These are phyloP conservation scores for Coemansia sp. DNA, from an alignment of 192 early-diverging fungal genomes.

Conservation along the genomic window DNA sequence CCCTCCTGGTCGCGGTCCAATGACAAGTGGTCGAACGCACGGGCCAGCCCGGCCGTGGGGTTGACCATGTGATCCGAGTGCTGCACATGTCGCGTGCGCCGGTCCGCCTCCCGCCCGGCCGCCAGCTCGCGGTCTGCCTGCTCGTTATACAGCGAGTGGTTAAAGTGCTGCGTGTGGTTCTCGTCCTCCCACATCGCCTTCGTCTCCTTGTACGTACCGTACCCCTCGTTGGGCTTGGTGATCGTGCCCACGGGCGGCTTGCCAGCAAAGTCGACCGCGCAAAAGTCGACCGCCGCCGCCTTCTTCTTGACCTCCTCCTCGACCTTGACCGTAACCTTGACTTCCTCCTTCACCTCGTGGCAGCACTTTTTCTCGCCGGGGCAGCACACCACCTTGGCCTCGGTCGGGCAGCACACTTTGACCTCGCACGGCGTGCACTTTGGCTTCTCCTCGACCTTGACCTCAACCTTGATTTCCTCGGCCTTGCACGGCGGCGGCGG, in stretches of 20 bases:
- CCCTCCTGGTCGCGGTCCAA: conserved; percentile 54
- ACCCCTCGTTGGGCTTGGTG: conserved; percentile 54
- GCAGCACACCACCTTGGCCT: conserved; percentile 40
- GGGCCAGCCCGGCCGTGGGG: conserved; percentile 47
- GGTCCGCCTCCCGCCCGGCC: conserved; percentile 37
- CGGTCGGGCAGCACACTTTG: conserved; percentile 20
- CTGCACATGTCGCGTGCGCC: conserved; percentile 52
- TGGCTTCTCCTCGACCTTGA: conserved; percentile 45
- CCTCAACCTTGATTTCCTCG: conserved; percentile 45
- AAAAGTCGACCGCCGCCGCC: conserved; percentile 44
- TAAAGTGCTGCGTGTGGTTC: conserved; percentile 55
- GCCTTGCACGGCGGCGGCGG: conserved; percentile 21
- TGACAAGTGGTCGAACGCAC: conserved; percentile 54
- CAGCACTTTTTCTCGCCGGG: conserved; percentile 15
- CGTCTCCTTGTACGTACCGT: conserved; percentile 57
- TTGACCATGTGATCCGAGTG: conserved; percentile 56
- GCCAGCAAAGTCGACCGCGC: conserved; percentile 41
- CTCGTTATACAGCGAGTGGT: conserved; percentile 58
- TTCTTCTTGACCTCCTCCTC: conserved; percentile 43
- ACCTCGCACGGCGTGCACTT: conserved; percentile 16
- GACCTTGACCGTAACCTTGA: conserved; percentile 45
- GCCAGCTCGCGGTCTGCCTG: conserved; percentile 53
- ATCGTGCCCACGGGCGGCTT: conserved; percentile 47
- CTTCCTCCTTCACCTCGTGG: conserved; percentile 28
- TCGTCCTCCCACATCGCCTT: conserved; percentile 58